Base-by-base conservation (phyloP, 2,329 filamentous ascomycete genomes). In the Monilinia laxa region DNA sequence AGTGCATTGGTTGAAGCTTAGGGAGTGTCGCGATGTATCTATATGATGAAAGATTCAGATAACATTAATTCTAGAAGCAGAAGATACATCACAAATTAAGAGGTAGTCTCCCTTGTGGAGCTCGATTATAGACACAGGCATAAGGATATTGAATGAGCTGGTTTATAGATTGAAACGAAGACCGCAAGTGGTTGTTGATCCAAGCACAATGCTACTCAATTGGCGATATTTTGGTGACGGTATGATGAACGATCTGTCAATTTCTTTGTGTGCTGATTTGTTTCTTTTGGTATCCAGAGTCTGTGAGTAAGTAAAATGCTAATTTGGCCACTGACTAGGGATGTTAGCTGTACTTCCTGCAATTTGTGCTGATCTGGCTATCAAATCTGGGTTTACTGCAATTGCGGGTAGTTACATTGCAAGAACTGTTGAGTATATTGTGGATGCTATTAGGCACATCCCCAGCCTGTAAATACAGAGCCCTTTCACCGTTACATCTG, bases 131-230 rank as follows among this genome's bases (percentile, higher is more conserved):
- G 10, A 12, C 23, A 10, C n/a, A 23, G 16, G 35, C 12, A 56
- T 18, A 56, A 31, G 3, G 9, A 4, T 16, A 2, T 40, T 20
- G 1, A 12, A 20, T 4, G n/a, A 14, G 18, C 6, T 18, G 2
- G 18, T 42, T 12, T 25, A 14, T 20, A 18, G 12, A 42, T 23
- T 16, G 3, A 57, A 25, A 42, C 9, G 7, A 38, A 25, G 35
- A 9, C 0, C n/a, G 14, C 20, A 2, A 42, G 23, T 23, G 0
- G 6, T 10, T 3, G 3, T 25, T 35, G 11, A 42, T n/a, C 18
- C 54, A 18, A 9, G 1, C 38, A 6, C 4, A 6, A 12, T 25
- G 54, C n/a, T 42, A 18, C 16, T 40, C 2, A 25, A 18, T n/a
- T 1, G 35, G 2, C 12, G 20, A 38, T 2, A 4, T 40, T 42